These are phyloP conservation scores for Camellia oleifera DNA, from an alignment of 179 eudicot genomes.

Conservation along the genomic window DNA sequence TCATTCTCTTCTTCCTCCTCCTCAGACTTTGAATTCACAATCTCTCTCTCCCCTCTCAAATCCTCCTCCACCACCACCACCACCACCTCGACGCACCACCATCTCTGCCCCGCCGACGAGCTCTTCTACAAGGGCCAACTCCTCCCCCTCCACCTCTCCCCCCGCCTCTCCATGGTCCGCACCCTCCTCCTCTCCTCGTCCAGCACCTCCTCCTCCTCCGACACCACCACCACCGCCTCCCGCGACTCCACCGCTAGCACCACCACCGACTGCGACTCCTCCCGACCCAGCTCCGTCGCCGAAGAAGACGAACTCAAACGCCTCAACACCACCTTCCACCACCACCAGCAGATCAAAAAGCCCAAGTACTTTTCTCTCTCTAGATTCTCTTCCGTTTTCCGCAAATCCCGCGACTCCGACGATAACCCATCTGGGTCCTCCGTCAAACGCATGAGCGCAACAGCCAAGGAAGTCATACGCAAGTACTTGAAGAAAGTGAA, in stretches of 20 bases:
- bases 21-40: slow-evolving; percentile 59
- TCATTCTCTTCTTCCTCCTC: slow-evolving; percentile 72
- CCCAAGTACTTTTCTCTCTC: slow-evolving; percentile 65
- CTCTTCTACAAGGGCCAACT: slow-evolving; percentile 90
- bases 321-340: slow-evolving; percentile 17
- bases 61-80: slow-evolving; percentile 35
- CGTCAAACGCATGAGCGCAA: slow-evolving; percentile 37
- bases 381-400: slow-evolving; percentile 68
- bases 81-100: too few relatives aligned
- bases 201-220: slow-evolving; percentile 47
- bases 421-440: slow-evolving; percentile 6
- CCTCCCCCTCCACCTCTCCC: slow-evolving; percentile 74
- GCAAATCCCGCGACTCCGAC: slow-evolving; percentile 17
- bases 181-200: slow-evolving; percentile 57
- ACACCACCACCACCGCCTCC: slow-evolving; percentile 45
- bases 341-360: slow-evolving; percentile 16
- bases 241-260: slow-evolving; percentile 43
- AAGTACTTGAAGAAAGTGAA: slow-evolving; percentile 82
- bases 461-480: slow-evolving; percentile 69
- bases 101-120: slow-evolving; percentile 80
- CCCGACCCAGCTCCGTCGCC: slow-evolving; percentile 66
- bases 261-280: slow-evolving; percentile 44
- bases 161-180: slow-evolving; percentile 82
- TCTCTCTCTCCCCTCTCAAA: slow-evolving; percentile 59
- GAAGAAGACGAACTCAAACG: slow-evolving; percentile 45